Evolutionary conservation across 768 basidiomycete species (phyloP).

Genomic region (Lentinula sp.): DNA sequence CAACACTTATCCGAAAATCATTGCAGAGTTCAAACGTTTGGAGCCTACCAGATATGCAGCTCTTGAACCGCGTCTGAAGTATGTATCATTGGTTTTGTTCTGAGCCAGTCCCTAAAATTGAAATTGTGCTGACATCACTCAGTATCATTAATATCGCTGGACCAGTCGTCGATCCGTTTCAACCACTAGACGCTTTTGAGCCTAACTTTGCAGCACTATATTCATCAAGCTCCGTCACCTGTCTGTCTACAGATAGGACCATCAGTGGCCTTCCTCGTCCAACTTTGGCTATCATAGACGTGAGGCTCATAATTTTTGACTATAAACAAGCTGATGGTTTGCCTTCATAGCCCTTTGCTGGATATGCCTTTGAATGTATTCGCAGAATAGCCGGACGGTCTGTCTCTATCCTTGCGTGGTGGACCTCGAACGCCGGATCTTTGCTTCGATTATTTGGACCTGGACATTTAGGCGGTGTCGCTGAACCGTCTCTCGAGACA

Average conservation of each 20-base stretch:
- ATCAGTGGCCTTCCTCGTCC: neutral
- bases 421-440: neutral
- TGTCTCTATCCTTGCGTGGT: neutral
- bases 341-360: neutral
- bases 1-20: neutral
- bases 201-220: neutral
- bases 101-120: no score
- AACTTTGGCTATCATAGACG: slow-evolving; percentile 2
- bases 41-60: neutral
- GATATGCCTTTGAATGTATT: neutral
- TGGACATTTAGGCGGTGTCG: neutral
- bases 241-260: neutral
- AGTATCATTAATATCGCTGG: neutral
- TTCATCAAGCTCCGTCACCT: neutral
- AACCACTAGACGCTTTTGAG: neutral
- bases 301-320: neutral
- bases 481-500: neutral
- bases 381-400: neutral
- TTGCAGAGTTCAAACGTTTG: neutral
- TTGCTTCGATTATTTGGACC: neutral
- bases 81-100: neutral
- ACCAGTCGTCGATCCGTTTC: neutral
- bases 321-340: neutral
- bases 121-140: neutral
- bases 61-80: neutral